Base-by-base conservation (phyloP, 495 filamentous ascomycete genomes). In the Cenococcum geophilum region DNA sequence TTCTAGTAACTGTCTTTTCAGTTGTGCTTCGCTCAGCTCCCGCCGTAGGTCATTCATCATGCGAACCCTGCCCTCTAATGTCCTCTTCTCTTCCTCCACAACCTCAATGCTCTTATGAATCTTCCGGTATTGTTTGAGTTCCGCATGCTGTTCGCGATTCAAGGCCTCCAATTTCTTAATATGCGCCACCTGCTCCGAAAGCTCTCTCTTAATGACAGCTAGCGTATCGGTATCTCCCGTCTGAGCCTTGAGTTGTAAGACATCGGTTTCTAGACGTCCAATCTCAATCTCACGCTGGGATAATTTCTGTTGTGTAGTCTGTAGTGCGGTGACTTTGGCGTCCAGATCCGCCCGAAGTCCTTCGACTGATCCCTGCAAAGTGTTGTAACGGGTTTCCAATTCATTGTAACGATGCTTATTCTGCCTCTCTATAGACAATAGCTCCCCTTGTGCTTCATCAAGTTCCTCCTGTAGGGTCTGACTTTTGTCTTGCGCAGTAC, bases 11-110 rank as follows among this genome's bases (percentile, higher is more conserved):
- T 93, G 89, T 22, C 89, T 85, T 64, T 93, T 91, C 37, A 93
- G 79, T 64, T 88, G 81, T 18, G 86, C 80, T 64, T 95, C 91
- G 32, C 82, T 79, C 22, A 96, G 79, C 67, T 96, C 86, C 18
- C 82, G 77, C 58, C 89, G 82, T 12, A 97, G 66, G 22, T 83
- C 80, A 61, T 89, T 83, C 78, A 93, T 86, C 25, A 87, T 74
- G 61, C 88, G 82, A 27, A 99, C 65, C 65, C 83, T 88, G 53
- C 83, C 83, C 70, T 96, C 86, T 55, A 99, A 76, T 0, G 83
- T 82, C 62, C 87, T 80, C 76, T 97, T 97, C 76, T 99, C 89
- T 69, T 99, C 93, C 67, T 97, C 92, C 0, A 97, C 86, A n/a
- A 97, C 81, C 63, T 96, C 91, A 4, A 96, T 84, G 37, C 86